Conservation (phyloP, 148 eudicot species). For the Hydrangea macrophylla region DNA sequence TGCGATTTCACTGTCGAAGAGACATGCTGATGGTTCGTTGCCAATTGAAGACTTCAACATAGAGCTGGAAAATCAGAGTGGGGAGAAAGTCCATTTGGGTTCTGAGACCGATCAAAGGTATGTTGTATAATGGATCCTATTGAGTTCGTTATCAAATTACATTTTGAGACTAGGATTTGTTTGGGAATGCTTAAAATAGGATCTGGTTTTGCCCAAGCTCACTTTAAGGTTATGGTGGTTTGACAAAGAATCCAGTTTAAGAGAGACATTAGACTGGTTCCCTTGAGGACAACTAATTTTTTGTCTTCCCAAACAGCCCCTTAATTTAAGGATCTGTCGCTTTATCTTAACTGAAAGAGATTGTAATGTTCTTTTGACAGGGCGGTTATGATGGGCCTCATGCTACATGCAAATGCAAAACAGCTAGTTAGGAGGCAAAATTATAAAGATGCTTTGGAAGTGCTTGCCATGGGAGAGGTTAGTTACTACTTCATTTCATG, state of each 20-base stretch:
- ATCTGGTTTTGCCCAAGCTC: too few species aligned
- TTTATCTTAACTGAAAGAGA: background rate
- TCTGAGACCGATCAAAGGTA: slow-evolving; percentile 86
- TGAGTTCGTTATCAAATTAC: background rate
- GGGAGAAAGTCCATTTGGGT: slow-evolving; percentile 66
- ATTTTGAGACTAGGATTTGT: too few species aligned
- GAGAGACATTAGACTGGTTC: too few species aligned
- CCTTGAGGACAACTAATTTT: background rate
- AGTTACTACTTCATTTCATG: slow-evolving; percentile 21
- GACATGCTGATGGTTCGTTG: slow-evolving; percentile 87
- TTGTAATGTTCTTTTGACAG: slow-evolving; percentile 34
- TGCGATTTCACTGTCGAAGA: slow-evolving; percentile 59
- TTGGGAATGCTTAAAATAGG: too few species aligned
- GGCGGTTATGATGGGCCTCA: slow-evolving; percentile 94
- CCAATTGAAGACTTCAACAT: slow-evolving; percentile 83
- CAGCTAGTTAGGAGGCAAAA: slow-evolving; percentile 42
- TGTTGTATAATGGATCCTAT: background rate
- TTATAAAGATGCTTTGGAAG: slow-evolving; percentile 83
- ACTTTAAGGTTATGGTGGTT: too few species aligned
- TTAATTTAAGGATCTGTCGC: background rate
- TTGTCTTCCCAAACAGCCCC: too few species aligned
- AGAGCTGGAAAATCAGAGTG: slow-evolving; percentile 86
- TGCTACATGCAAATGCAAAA: slow-evolving; percentile 86
- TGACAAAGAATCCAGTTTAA: too few species aligned
- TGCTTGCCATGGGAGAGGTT: slow-evolving; percentile 91